Percentiles rank a stretch among this genome's conserved stretches.
phyloP scores from a whole-genome alignment of 1,139 yeast species.

The Saccharomycopsis hybrid region DNA sequence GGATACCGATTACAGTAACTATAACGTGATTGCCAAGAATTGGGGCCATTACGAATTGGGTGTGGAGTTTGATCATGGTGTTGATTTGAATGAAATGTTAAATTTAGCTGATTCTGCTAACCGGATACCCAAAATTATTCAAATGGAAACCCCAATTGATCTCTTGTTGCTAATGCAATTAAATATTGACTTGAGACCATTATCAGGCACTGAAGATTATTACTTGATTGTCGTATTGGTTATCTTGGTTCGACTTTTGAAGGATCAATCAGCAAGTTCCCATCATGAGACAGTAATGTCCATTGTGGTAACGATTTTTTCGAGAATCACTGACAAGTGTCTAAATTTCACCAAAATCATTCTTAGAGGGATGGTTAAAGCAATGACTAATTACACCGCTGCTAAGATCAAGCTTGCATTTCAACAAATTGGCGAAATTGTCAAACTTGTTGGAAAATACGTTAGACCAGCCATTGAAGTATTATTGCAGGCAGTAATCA shows the following conservation, averaged over 20 bases:
- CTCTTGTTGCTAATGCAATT: constrained; percentile 76
- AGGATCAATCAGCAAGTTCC: constrained; percentile 75
- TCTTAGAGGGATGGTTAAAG: constrained; percentile 79
- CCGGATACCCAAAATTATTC: constrained; percentile 27
- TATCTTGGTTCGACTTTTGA: constrained; percentile 72
- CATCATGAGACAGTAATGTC: constrained; percentile 90
- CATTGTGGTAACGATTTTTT: constrained; percentile 80
- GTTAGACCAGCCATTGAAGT: constrained; percentile 75
- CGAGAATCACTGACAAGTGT: constrained; percentile 79
- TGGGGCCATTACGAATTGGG: constrained; percentile 19
- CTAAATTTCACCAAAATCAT: constrained; percentile 82
- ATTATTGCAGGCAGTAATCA: constrained; percentile 71
- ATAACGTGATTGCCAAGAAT: constrained; percentile 15
- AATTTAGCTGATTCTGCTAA: constrained; percentile 50
- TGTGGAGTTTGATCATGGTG: constrained; percentile 16
- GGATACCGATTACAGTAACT: constrained; percentile 13
- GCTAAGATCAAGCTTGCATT: constrained; percentile 83
- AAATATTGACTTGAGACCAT: constrained; percentile 15
- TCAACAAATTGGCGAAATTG: constrained; percentile 77
- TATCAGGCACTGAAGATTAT: constrained; percentile 78
- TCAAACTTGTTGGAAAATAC: constrained; percentile 81
- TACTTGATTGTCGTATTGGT: constrained; percentile 93
- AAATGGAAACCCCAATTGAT: constrained; percentile 84
- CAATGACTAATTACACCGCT: constrained; percentile 79
- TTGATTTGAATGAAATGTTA: constrained; percentile 26